These are phyloP conservation scores for Tolypocladium endophyticum DNA, from an alignment of 2,329 filamentous ascomycete species.

Conservation along the genomic window DNA sequence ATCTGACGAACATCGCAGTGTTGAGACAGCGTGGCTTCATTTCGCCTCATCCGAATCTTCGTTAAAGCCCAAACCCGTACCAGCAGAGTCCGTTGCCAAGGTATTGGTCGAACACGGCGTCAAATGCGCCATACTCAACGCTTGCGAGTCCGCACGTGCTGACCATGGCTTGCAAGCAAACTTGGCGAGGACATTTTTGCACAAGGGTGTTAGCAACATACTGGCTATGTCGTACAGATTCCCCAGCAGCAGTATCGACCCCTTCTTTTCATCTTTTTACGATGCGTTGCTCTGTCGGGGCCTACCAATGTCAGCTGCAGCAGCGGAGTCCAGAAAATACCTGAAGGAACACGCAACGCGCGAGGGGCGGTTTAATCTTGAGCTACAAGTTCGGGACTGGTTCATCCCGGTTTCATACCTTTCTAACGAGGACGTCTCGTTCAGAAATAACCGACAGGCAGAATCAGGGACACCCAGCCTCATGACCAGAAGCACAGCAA, in stretches of 20 bases:
- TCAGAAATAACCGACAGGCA: background rate
- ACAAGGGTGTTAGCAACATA: background rate
- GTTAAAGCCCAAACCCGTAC: background rate
- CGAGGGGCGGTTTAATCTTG: background rate
- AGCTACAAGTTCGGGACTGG: background rate
- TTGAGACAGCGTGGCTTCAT: background rate
- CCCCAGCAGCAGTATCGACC: background rate
- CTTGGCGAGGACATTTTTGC: background rate
- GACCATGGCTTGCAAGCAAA: background rate
- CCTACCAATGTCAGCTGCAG: background rate
- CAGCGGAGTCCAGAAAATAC: background rate
- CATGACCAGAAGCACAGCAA: background rate
- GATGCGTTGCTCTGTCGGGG: background rate
- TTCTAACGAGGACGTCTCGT: background rate
- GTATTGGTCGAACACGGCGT: background rate
- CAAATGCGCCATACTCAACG: background rate
- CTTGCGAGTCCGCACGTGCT: background rate
- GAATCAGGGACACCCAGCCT: background rate
- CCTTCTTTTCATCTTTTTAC: background rate
- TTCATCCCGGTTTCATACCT: background rate
- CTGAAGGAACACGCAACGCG: background rate
- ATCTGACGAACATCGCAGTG: background rate
- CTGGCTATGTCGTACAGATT: background rate
- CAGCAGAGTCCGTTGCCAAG: background rate
- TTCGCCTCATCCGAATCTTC: background rate